Evolutionary conservation across 2,329 filamentous ascomycete species (phyloP), one percentile per base, ranked within the genome.

Genomic region (Bipolaris gigantea): DNA sequence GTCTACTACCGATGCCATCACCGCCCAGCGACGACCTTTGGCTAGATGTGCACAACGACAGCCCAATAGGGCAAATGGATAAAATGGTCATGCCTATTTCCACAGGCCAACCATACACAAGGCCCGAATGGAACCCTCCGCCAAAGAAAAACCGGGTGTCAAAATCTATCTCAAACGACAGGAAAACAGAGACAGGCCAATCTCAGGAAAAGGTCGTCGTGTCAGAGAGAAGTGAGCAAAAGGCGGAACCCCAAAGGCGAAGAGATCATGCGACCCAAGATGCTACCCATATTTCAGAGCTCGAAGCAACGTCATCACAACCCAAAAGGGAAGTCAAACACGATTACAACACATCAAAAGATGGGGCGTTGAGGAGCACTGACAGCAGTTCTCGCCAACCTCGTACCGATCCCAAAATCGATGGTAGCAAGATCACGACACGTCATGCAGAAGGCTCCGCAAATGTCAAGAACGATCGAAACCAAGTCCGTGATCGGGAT

Each of bases 41-140:
- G 72, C 59, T 71, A 59, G 59, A 64, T 5, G 53, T 67, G n/a
- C 55, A 72, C 34, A 59, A 67, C 35, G 58, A 67, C 18, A 72
- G 64, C 40, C 65, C 67, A 7, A 62, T 69, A 49, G 63, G 59
- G 4, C 60, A 62, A 16, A 58, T 69, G 44, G 70, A 74, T 49
- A 67, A 63, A 46, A 67, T 73, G 64, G 69, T 70, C 2, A 43
- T 74, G 45, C 71, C 71, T 2, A 64, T 69, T 13, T 64, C 65
- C 13, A 64, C 56, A 10, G 71, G 65, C 7, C 53, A 63, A n/a
- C 64, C 65, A 5, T 67, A 67, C 47, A 59, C 64, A 7, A 63
- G 63, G 43, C 63, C 66, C 2, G 54, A 57, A 13, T 64, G 66
- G 62, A 61, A 64, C 13, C 54, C 60, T 11, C 62, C 60, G 18